Conservation (phyloP, 176 grass and related monocot genomes). For the Eleusine indica region DNA sequence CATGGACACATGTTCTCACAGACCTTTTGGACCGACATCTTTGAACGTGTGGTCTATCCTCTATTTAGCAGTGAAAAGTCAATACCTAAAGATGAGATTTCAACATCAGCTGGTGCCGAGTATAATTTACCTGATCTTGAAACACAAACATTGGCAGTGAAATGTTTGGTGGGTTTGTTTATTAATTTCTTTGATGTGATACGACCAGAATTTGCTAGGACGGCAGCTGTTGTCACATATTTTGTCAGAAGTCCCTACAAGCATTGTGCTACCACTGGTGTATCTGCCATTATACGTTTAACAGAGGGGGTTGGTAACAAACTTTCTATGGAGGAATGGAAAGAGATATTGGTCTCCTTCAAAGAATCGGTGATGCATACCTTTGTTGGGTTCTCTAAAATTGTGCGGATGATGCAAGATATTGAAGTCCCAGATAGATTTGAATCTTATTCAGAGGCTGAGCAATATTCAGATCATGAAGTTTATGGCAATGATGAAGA, state of each 20-base stretch:
- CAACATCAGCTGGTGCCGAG: constrained; percentile 41
- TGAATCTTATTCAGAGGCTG: constrained; percentile 71
- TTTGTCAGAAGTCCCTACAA: constrained; percentile 87
- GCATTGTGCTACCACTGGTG: constrained; percentile 78
- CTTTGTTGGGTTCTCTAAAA: constrained; percentile 62
- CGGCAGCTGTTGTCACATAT: constrained; percentile 59
- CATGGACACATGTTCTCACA: constrained; percentile 79
- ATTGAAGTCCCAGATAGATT: constrained; percentile 85
- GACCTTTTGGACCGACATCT: constrained; percentile 73
- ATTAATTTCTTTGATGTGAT: constrained; percentile 74
- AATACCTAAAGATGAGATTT: constrained; percentile 37
- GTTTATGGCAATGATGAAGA: constrained; percentile 76
- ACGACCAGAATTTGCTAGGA: constrained; percentile 60
- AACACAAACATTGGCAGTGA: constrained; percentile 68
- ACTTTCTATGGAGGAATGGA: constrained; percentile 80
- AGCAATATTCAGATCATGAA: constrained; percentile 87
- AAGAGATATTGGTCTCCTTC: constrained; percentile 64
- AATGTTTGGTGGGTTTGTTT: constrained; percentile 84
- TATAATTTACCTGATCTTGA: constrained; percentile 68
- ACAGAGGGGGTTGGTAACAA: constrained; percentile 67
- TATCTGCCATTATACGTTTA: constrained; percentile 70
- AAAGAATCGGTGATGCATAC: constrained; percentile 65
- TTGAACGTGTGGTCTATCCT: constrained; percentile 79
- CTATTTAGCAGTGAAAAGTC: constrained; percentile 64
- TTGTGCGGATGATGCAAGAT: constrained; percentile 85